Conservation (phyloP, 2,329 filamentous ascomycete species). For the Hirsutella thompsonii region DNA sequence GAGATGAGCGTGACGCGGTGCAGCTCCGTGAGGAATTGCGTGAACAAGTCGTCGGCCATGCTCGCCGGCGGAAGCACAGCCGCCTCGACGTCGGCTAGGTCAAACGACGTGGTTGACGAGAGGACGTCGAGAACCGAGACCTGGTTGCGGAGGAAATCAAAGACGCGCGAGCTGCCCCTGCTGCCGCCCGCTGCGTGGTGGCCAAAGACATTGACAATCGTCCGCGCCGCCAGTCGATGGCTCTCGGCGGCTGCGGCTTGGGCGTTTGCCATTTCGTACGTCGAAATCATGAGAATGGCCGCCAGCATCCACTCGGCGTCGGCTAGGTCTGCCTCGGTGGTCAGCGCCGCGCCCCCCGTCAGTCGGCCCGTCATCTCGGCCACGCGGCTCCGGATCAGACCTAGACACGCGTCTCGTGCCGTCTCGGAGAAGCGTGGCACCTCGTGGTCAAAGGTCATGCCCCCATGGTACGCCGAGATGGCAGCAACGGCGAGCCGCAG, state of each 20-base stretch:
- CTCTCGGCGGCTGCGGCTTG: slow-evolving; percentile 13
- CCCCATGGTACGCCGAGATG: slow-evolving; percentile 15
- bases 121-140: slow-evolving; percentile 15
- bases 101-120: slow-evolving; percentile 15
- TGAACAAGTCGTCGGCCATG: slow-evolving; percentile 12
- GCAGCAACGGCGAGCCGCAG: slow-evolving; percentile 15
- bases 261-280: slow-evolving; percentile 16
- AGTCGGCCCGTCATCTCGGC: slow-evolving; percentile 12
- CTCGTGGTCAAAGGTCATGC: slow-evolving; percentile 8
- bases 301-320: slow-evolving; percentile 18
- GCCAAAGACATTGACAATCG: slow-evolving; percentile 15
- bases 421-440: slow-evolving; percentile 12
- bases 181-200: slow-evolving; percentile 7
- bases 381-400: slow-evolving; percentile 11
- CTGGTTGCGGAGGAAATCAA: slow-evolving; percentile 16
- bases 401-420: slow-evolving; percentile 14
- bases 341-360: slow-evolving; percentile 9
- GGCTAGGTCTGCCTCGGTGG: slow-evolving; percentile 9
- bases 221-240: slow-evolving; percentile 15
- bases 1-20: slow-evolving; percentile 10
- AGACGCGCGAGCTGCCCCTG: too few relatives aligned
- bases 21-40: slow-evolving; percentile 11
- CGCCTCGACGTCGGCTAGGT: slow-evolving; percentile 9
- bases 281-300: slow-evolving; percentile 16
- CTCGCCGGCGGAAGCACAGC: slow-evolving; percentile 9